Evolutionary conservation across 371 early-diverging fungal species (phyloP).

Genomic region (Chytridium lagenaria): DNA sequence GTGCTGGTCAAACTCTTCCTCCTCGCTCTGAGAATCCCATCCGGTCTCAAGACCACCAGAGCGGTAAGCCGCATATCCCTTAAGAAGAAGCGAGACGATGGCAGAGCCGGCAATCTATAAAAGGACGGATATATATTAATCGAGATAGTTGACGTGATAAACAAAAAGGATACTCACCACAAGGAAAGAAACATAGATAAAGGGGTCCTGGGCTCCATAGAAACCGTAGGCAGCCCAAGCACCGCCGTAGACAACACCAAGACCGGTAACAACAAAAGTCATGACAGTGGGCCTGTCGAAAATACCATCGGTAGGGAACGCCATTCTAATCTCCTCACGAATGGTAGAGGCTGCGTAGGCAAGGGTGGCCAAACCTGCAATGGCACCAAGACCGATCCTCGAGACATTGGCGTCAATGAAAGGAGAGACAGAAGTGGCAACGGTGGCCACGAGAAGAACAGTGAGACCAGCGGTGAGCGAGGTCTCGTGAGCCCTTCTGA

Average conservation of each 20-base stretch:
- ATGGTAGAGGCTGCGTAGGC: constrained; percentile 7
- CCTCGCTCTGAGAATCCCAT: constrained; percentile 27
- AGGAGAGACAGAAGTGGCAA: constrained; percentile 30
- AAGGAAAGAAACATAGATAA: constrained; percentile 20
- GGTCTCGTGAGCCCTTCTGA: constrained; percentile 29
- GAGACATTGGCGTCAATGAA: not conserved
- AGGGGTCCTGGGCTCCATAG: constrained; percentile 24
- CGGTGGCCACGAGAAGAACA: constrained; percentile 23
- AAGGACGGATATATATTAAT: not conserved
- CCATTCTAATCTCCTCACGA: not conserved
- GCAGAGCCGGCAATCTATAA: constrained; percentile 13
- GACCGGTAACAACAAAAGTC: constrained; percentile 19
- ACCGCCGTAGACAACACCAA: constrained; percentile 18
- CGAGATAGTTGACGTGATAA: not conserved
- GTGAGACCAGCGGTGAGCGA: constrained; percentile 17
- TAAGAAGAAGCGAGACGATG: constrained; percentile 11
- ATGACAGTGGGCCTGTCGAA: constrained; percentile 11
- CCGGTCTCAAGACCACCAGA: constrained; percentile 35
- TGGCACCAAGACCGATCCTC: constrained; percentile 6
- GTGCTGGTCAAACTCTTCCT: constrained; percentile 24
- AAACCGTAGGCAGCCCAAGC: constrained; percentile 36
- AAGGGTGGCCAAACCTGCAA: constrained; percentile 14
- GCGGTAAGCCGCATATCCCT: constrained; percentile 24
- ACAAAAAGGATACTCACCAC: constrained; percentile 10
- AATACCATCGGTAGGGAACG: not conserved